Percentiles rank a stretch among this genome's conserved stretches.
Conservation (phyloP, 306 rosid genomes). For the Dalbergia cochinchinensis region DNA sequence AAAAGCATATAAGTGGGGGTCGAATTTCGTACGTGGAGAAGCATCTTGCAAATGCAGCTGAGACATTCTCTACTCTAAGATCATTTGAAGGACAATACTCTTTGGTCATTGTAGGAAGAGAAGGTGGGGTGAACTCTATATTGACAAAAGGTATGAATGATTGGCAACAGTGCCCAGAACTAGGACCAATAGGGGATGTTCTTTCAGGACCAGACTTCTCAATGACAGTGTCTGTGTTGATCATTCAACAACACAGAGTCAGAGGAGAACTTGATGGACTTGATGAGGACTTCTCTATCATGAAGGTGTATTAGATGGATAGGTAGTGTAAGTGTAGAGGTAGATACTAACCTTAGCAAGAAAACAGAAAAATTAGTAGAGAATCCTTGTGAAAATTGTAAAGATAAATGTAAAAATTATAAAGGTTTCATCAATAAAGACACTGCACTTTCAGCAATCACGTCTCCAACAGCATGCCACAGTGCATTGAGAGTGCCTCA, state of each 20-base stretch:
- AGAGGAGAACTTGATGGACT: constrained; percentile 91
- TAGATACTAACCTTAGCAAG: constrained; percentile 53
- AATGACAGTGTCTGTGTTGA: constrained; percentile 65
- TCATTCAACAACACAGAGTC: constrained; percentile 77
- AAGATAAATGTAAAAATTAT: constrained; percentile 50
- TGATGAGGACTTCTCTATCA: constrained; percentile 85
- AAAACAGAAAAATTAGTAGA: constrained; percentile 42
- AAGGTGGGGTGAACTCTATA: constrained; percentile 75
- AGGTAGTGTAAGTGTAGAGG: constrained; percentile 54
- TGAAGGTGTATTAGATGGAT: constrained; percentile 55
- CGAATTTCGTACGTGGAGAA: constrained; percentile 72
- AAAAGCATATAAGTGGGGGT: constrained; percentile 65
- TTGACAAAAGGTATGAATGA: constrained; percentile 89
- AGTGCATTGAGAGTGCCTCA: neutral
- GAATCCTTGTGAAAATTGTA: constrained; percentile 52
- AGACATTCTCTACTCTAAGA: constrained; percentile 73
- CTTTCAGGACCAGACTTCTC: constrained; percentile 91
- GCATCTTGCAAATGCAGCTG: constrained; percentile 78
- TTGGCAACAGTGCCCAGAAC: constrained; percentile 94
- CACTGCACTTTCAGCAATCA: neutral
- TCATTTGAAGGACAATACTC: constrained; percentile 84
- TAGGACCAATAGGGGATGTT: constrained; percentile 96
- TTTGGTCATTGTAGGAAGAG: constrained; percentile 81
- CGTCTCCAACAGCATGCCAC: neutral
- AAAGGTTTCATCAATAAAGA: constrained; percentile 4